phyloP scores from a whole-genome alignment of 2,329 filamentous ascomycete species.

The Chalaropsis thielavioides region DNA sequence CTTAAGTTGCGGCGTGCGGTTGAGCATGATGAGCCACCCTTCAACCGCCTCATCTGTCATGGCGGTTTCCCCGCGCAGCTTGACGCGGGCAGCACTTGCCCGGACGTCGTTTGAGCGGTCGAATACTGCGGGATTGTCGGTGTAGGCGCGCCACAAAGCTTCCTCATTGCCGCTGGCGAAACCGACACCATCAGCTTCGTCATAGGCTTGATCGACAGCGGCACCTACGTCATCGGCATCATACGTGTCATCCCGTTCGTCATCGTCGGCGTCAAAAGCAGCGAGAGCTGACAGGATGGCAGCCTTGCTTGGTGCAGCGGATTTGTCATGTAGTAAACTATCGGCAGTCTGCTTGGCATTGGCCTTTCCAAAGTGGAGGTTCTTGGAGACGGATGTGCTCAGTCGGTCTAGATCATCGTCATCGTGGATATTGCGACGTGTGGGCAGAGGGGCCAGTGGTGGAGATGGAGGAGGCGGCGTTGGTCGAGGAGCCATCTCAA shows the following conservation, averaged over 20 bases:
- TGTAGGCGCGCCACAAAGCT: constrained; percentile 57
- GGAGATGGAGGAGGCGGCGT: constrained; percentile 35
- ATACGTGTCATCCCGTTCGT: constrained; percentile 94
- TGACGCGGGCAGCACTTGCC: constrained; percentile 35
- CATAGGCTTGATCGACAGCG: constrained; percentile 57
- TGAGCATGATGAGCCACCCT: constrained; percentile 82
- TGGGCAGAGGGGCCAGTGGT: constrained; percentile 28
- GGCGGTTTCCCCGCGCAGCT: constrained; percentile 59
- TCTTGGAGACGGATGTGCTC: constrained; percentile 45
- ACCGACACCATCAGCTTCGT: constrained; percentile 32
- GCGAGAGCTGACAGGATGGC: constrained; percentile 79
- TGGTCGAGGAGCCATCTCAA: constrained; percentile 40
- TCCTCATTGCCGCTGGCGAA: constrained; percentile 47
- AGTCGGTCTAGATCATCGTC: constrained; percentile 66
- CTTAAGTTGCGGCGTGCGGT: constrained; percentile 53
- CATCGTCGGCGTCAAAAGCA: constrained; percentile 82
- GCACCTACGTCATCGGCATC: constrained; percentile 85
- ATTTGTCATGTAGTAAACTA: constrained; percentile 50
- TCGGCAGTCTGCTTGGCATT: constrained; percentile 53
- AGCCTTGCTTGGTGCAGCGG: constrained; percentile 57
- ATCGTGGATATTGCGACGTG: constrained; percentile 62
- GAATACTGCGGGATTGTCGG: constrained; percentile 50
- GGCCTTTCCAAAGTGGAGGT: constrained; percentile 63
- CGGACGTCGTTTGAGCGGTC: constrained; percentile 56
- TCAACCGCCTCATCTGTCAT: constrained; percentile 93